Base-by-base conservation (phyloP, 2,329 filamentous ascomycete species). In the Aaosphaeria arxii region DNA sequence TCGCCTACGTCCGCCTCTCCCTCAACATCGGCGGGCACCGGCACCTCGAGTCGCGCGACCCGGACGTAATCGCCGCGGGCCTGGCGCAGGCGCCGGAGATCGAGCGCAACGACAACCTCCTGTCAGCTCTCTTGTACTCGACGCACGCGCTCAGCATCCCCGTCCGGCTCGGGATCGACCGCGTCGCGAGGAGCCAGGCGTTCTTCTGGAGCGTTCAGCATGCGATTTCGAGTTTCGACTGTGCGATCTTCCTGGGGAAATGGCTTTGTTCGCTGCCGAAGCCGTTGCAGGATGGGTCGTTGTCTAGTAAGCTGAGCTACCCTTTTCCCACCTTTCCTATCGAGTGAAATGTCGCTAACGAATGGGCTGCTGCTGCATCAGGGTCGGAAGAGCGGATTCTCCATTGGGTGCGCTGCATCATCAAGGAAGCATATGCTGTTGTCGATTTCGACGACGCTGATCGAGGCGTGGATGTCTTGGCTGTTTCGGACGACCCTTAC, bases 171-270 rank as follows among this genome's bases (percentile, higher is more conserved):
- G 80, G 80, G 0, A 75, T 83, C 11, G 77, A 80, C 44, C 73
- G 76, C 11, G 79, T 82, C 0, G 78, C 78, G 0, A 68, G 76
- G 11, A 82, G 77, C 11, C 78, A 82, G 44, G 77, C 78, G 0
- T 78, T 80, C 40, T 77, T 81, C 42, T 82, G 79, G 79, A 80
- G 77, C 4, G 78, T 80, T 2, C 71, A 80, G n/a, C 79, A 82
- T 45, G 78, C 78, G 0, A 67, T 82, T 0, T 79, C 77, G 4
- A 77, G 76, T 1, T 67, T 83, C 0, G 80, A 83, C 54, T 81
- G 78, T 17, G 78, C 77, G 0, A 73, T 82, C 0, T 62, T 83
- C 3, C 61, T 82, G 0, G 77, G 76, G 11, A 82, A 81, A 50
- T 78, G 76, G 75, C 63, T 66, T 4, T 77, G 40, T 49, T 62